Conservation (phyloP, 2,329 filamentous ascomycete species). For the Sporothrix inflata region DNA sequence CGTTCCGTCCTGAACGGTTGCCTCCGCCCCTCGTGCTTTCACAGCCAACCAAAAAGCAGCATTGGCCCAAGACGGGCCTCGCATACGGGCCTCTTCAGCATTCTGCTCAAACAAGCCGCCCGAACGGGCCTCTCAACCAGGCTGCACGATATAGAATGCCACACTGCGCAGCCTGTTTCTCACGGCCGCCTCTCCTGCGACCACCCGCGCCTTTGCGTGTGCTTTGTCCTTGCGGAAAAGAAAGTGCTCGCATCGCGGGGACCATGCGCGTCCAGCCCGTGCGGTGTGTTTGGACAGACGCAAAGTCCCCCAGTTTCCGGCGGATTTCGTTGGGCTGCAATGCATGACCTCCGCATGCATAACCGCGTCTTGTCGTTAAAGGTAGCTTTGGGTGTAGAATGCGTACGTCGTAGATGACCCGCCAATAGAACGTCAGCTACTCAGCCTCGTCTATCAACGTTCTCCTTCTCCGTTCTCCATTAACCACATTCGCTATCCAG, state of each 20-base stretch:
- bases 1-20: background rate
- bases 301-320: background rate
- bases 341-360: slow-evolving; percentile 10
- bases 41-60: slow-evolving; percentile 7
- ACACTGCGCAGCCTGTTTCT: background rate
- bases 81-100: background rate
- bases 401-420: background rate
- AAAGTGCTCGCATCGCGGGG: background rate
- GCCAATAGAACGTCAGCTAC: background rate
- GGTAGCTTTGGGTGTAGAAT: background rate
- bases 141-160: background rate
- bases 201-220: background rate
- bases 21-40: background rate
- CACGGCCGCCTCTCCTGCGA: background rate
- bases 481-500: background rate
- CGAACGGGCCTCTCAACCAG: background rate
- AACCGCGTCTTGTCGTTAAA: background rate
- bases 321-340: slow-evolving; percentile 24
- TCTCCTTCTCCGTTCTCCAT: background rate
- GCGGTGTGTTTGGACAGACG: background rate
- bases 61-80: background rate
- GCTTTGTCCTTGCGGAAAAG: background rate
- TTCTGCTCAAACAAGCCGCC: background rate
- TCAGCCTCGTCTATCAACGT: slow-evolving; percentile 9
- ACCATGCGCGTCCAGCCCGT: background rate